These are phyloP conservation scores for Ilyonectria destructans DNA, from an alignment of 2,329 filamentous ascomycete genomes.

Conservation along the genomic window DNA sequence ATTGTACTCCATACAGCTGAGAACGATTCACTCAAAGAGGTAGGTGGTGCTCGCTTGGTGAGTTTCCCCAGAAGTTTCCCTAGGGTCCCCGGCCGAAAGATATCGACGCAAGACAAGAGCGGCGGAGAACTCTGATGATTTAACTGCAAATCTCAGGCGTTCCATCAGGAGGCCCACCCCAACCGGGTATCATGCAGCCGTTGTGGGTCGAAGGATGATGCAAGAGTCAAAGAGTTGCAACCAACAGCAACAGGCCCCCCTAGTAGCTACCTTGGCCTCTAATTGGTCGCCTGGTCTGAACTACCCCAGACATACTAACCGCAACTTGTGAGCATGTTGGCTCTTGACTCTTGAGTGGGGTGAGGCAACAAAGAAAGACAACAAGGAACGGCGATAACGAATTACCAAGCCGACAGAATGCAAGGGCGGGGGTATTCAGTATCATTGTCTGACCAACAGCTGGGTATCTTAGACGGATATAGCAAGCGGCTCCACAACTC, in stretches of 20 bases:
- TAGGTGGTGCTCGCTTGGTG: too few relatives aligned
- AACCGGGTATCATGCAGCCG: neutral
- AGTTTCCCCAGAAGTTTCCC: too few relatives aligned
- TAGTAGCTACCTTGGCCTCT: rapidly evolving
- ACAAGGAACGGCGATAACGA: neutral
- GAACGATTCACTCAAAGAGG: too few relatives aligned
- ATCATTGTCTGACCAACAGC: neutral
- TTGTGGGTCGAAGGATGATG: neutral
- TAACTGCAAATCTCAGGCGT: too few relatives aligned
- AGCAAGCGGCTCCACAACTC: constrained; percentile 41
- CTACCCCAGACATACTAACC: too few relatives aligned
- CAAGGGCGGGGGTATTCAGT: neutral
- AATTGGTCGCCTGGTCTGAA: neutral
- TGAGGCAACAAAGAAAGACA: neutral
- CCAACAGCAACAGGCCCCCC: neutral
- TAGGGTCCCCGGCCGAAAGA: too few relatives aligned
- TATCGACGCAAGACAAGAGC: too few relatives aligned
- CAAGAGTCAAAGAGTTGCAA: neutral
- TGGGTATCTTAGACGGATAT: neutral
- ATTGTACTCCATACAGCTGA: too few relatives aligned
- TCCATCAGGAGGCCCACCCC: neutral
- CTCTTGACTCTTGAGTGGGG: too few relatives aligned
- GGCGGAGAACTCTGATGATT: too few relatives aligned
- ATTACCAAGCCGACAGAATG: neutral
- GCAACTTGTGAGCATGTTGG: too few relatives aligned